Percentiles rank a stretch among this genome's conserved stretches.
Conservation (phyloP, 441 rosid species). For the Hura crepitans region DNA sequence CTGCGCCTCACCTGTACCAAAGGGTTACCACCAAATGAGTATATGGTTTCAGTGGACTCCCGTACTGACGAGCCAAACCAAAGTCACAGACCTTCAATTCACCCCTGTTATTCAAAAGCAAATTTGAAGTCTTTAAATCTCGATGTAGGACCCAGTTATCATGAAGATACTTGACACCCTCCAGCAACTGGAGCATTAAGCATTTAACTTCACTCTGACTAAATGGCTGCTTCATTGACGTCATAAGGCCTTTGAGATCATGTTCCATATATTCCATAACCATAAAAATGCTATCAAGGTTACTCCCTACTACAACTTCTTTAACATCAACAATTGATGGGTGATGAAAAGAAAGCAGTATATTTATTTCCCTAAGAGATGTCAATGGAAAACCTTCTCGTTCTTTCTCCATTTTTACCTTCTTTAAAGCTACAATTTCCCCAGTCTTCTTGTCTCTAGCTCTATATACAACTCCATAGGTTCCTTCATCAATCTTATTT, state of each 20-base stretch:
- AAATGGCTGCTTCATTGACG: conserved; percentile 96
- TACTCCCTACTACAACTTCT: conserved; percentile 98
- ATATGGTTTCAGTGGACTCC: conserved; percentile 93
- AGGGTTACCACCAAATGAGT: conserved; percentile 98
- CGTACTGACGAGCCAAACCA: conserved; percentile 98
- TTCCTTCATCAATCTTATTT: conserved; percentile 97
- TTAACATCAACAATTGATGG: conserved; percentile 95
- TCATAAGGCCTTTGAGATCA: conserved; percentile 95
- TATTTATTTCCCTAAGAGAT: conserved; percentile 88
- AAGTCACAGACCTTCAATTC: conserved; percentile 97
- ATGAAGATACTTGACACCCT: conserved; percentile 94
- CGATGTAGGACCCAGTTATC: conserved; percentile 99
- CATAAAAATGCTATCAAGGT: conserved; percentile 95
- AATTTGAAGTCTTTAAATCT: conserved; percentile 93
- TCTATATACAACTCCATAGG: conserved; percentile 97
- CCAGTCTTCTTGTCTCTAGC: conserved; percentile 91
- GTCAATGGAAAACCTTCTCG: conserved; percentile 99
- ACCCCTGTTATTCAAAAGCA: conserved; percentile 91
- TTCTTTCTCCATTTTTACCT: conserved; percentile 99
- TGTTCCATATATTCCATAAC: conserved; percentile 99
- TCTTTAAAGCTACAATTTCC: conserved; percentile 95
- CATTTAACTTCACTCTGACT: conserved; percentile 99
- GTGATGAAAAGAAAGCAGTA: conserved; percentile 94
- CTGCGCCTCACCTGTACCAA: conserved; percentile 88
- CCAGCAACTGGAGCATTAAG: conserved; percentile 91